Conservation (phyloP, 2,329 filamentous ascomycete genomes). For the Stachybotrys chlorohalonatus region DNA sequence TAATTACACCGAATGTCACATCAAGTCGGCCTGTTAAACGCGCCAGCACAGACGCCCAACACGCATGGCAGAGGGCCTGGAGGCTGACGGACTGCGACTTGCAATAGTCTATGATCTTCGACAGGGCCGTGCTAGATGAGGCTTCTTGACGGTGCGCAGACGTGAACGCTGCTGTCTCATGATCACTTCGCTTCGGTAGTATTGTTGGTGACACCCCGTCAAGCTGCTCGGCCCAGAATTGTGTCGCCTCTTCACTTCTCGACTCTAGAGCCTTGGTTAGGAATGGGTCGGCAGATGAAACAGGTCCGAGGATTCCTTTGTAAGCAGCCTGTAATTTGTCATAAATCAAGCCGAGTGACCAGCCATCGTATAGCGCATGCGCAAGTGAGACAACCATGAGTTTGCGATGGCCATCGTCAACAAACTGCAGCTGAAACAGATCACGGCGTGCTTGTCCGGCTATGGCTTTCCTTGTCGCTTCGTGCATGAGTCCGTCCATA, state of each 20-base stretch:
- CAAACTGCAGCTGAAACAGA: conserved; percentile 42
- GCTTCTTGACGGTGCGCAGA: conserved; percentile 8
- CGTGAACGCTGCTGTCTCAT: background rate
- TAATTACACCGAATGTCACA: conserved; percentile 70
- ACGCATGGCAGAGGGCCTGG: conserved; percentile 67
- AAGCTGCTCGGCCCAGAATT: conserved; percentile 67
- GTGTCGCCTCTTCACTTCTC: conserved; percentile 11
- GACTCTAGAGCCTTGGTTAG: conserved; percentile 26
- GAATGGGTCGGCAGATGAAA: conserved; percentile 41
- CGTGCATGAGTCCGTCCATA: conserved; percentile 24
- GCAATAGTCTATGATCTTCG: conserved; percentile 45
- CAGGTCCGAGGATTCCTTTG: conserved; percentile 23
- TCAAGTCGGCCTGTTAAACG: conserved; percentile 56
- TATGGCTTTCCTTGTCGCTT: conserved; percentile 27
- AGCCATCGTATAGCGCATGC: conserved; percentile 85
- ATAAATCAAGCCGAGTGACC: conserved; percentile 69
- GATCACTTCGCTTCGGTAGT: conserved; percentile 7
- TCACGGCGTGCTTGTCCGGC: conserved; percentile 21
- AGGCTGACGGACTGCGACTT: conserved; percentile 58
- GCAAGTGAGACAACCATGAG: conserved; percentile 62
- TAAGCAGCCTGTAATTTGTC: conserved; percentile 62
- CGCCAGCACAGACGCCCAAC: conserved; percentile 65
- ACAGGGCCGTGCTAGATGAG: background rate
- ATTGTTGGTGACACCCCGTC: conserved; percentile 34
- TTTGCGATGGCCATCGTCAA: conserved; percentile 16